phyloP scores from a whole-genome alignment of 768 basidiomycete genomes.

The Lactarius sanguifluus region DNA sequence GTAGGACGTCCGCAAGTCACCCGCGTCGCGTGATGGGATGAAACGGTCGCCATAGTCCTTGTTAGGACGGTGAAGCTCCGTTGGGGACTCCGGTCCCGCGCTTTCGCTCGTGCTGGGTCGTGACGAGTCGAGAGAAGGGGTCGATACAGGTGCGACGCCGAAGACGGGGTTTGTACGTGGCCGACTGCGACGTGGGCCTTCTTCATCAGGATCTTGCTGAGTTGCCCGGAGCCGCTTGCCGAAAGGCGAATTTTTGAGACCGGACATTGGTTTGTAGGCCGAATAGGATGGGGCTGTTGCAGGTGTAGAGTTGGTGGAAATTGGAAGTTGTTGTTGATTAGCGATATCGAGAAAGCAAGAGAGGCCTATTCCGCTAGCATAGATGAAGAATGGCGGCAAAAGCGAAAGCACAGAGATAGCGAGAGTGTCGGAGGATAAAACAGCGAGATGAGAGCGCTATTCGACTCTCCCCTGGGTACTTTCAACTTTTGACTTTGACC shows the following conservation, averaged over 20 bases:
- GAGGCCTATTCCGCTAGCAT: slow-evolving; percentile 23
- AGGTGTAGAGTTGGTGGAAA: slow-evolving; percentile 29
- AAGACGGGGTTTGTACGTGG: slow-evolving; percentile 57
- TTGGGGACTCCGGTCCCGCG: slow-evolving; percentile 46
- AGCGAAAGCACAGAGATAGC: neutral
- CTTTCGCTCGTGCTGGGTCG: slow-evolving; percentile 55
- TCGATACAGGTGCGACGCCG: slow-evolving; percentile 47
- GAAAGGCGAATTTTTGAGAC: slow-evolving; percentile 81
- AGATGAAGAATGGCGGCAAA: slow-evolving; percentile 9
- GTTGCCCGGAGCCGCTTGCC: slow-evolving; percentile 79
- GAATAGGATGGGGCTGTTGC: slow-evolving; percentile 22
- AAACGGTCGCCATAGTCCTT: slow-evolving; percentile 55
- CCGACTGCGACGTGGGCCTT: slow-evolving; percentile 50
- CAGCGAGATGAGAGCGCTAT: neutral
- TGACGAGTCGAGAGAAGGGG: slow-evolving; percentile 56
- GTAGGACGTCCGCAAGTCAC: slow-evolving; percentile 62
- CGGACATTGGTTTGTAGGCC: slow-evolving; percentile 50
- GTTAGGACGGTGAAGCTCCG: slow-evolving; percentile 29
- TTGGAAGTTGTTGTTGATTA: slow-evolving; percentile 24
- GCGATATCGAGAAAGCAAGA: slow-evolving; percentile 23
- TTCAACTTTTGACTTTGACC: neutral
- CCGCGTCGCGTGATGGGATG: slow-evolving; percentile 58
- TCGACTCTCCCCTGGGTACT: neutral
- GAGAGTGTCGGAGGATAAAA: neutral
- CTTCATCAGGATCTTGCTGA: slow-evolving; percentile 60